Evolutionary conservation across 495 filamentous ascomycete species (phyloP).

Genomic region (Xylaria cubensis): DNA sequence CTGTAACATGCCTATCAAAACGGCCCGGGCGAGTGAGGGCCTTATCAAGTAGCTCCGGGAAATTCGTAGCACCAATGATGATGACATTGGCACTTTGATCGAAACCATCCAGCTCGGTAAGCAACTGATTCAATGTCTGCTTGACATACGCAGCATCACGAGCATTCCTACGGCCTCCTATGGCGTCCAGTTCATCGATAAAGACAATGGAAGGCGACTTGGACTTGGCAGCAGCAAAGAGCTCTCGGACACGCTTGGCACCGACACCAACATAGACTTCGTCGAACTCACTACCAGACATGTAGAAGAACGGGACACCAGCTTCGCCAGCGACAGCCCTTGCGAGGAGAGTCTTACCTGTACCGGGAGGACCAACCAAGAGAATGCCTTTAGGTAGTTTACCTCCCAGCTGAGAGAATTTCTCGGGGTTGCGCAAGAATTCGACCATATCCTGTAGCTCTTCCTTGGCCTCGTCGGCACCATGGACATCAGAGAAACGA

Average conservation of each 20-base stretch:
- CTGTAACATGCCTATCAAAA: constrained; percentile 89
- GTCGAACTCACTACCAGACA: constrained; percentile 98
- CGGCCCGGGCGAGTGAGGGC: constrained; percentile 92
- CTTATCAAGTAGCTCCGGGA: constrained; percentile 91
- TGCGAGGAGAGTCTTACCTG: constrained; percentile 96
- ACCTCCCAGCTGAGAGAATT: constrained; percentile 89
- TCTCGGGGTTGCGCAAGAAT: constrained; percentile 89
- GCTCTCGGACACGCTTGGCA: constrained; percentile 94
- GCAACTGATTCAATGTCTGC: constrained; percentile 94
- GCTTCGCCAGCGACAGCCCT: constrained; percentile 96
- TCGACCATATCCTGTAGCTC: constrained; percentile 97
- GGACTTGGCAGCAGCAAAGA: constrained; percentile 84
- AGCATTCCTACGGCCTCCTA: constrained; percentile 91
- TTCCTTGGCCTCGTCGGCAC: constrained; percentile 97
- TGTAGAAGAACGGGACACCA: constrained; percentile 98
- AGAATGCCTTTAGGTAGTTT: constrained; percentile 97
- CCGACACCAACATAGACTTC: constrained; percentile 98
- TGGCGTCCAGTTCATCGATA: constrained; percentile 96
- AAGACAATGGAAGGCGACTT: constrained; percentile 97
- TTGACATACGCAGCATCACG: constrained; percentile 95
- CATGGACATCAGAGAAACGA: constrained; percentile 93
- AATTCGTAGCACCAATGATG: constrained; percentile 94
- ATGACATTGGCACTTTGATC: constrained; percentile 93
- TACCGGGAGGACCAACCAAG: constrained; percentile 93
- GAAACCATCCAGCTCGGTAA: constrained; percentile 98